Evolutionary conservation across 2,329 filamentous ascomycete species (phyloP).

Genomic region (Clonostachys chloroleuca): DNA sequence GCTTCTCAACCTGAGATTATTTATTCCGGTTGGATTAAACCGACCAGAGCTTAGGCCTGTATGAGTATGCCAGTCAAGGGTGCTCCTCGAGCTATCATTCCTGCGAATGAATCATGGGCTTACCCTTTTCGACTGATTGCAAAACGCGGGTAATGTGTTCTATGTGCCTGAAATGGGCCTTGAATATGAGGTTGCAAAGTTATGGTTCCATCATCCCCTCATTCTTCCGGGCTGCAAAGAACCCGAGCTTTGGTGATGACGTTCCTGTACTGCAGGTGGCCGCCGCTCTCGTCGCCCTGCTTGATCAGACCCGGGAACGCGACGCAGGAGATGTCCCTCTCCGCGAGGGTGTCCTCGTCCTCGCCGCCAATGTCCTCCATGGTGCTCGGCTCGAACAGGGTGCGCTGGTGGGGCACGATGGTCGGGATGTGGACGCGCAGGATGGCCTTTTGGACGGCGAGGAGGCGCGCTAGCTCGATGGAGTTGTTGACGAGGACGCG

Average conservation of each 20-base stretch:
- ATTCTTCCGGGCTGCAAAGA: conserved; percentile 45
- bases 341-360: conserved; percentile 48
- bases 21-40: too few relatives aligned
- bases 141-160: conserved; percentile 1
- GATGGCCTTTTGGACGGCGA: conserved; percentile 55
- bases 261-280: conserved; percentile 56
- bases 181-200: conserved; percentile 30
- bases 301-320: conserved; percentile 63
- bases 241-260: conserved; percentile 64
- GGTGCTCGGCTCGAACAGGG: conserved; percentile 49
- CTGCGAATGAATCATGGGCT: neutral
- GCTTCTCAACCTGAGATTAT: too few relatives aligned
- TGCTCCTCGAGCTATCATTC: too few relatives aligned
- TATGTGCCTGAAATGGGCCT: conserved; percentile 11
- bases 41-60: too few relatives aligned
- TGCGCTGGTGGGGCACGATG: conserved; percentile 45
- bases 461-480: conserved; percentile 50
- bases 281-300: conserved; percentile 59
- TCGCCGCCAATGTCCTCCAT: conserved; percentile 67
- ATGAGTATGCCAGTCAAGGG: too few relatives aligned
- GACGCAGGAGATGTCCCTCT: conserved; percentile 54
- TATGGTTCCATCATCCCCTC: neutral
- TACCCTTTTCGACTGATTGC: neutral
- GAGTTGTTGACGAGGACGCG: conserved; percentile 45
- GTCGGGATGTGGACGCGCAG: conserved; percentile 52